Percentiles rank a stretch among this genome's conserved stretches.
These are phyloP conservation scores for Mycena floridula DNA, from an alignment of 768 basidiomycete genomes.

Conservation along the genomic window DNA sequence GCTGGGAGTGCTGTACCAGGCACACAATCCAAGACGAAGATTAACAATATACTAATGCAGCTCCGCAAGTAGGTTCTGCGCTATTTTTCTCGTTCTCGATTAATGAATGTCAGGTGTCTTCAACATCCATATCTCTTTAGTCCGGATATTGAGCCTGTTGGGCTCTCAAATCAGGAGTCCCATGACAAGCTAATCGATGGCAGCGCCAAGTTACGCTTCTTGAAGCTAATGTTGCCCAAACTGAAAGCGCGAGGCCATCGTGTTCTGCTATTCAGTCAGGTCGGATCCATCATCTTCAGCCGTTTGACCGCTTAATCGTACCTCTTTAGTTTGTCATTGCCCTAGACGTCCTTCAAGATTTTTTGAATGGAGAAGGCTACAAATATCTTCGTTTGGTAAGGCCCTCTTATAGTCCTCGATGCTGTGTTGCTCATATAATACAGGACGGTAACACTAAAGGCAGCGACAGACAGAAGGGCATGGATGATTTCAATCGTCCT, in stretches of 20 bases:
- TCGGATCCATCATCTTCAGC: too few species aligned
- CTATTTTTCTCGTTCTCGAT: not conserved
- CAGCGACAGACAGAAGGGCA: conserved; percentile 81
- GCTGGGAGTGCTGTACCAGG: conserved; percentile 33
- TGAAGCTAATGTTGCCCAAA: conserved; percentile 75
- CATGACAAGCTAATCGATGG: conserved; percentile 80
- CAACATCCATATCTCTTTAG: conserved; percentile 91
- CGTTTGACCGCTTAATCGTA: not conserved
- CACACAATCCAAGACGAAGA: conserved; percentile 40
- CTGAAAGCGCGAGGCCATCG: conserved; percentile 83
- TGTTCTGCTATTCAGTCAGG: conserved; percentile 89
- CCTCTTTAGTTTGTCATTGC: conserved; percentile 76
- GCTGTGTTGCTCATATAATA: conserved; percentile 4
- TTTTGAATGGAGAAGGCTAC: conserved; percentile 72
- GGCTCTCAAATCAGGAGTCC: conserved; percentile 46
- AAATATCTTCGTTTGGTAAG: conserved; percentile 74
- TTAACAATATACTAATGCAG: conserved; percentile 87
- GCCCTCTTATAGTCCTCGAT: not conserved
- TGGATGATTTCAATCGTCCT: conserved; percentile 91
- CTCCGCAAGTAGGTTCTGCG: conserved; percentile 60
- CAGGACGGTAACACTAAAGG: conserved; percentile 91
- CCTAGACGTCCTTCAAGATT: conserved; percentile 85
- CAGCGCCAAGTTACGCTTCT: conserved; percentile 78
- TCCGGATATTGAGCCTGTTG: conserved; percentile 70
- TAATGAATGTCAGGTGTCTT: conserved; percentile 53